These are phyloP conservation scores for Gastrolobium villosum DNA, from an alignment of 306 rosid genomes.

Conservation along the genomic window DNA sequence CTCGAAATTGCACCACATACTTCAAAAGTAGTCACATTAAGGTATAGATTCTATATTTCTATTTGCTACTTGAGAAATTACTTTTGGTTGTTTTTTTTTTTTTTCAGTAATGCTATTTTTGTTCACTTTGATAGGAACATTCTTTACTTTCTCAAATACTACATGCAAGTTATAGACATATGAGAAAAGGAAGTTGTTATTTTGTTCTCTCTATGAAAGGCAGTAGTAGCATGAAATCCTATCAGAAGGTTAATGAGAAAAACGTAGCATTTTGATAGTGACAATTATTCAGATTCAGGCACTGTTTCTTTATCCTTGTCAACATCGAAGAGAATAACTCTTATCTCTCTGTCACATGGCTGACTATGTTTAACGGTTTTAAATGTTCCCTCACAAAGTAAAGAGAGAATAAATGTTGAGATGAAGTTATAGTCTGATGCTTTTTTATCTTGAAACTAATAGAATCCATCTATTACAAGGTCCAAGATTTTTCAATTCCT, in stretches of 20 bases:
- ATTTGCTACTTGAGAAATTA: neutral
- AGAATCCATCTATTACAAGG: too few species aligned
- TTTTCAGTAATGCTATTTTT: neutral
- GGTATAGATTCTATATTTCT: neutral
- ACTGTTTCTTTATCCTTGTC: slow-evolving; percentile 21
- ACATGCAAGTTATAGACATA: neutral
- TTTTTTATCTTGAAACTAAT: neutral
- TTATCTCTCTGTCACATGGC: slow-evolving; percentile 22
- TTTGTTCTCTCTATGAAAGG: neutral
- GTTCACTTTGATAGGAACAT: slow-evolving; percentile 9
- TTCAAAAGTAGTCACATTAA: neutral
- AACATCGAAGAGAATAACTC: slow-evolving; percentile 37
- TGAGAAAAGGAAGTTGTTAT: slow-evolving; percentile 15
- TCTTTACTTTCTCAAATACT: slow-evolving; percentile 1
- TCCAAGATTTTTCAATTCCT: neutral
- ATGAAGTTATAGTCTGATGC: slow-evolving; percentile 16
- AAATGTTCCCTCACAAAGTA: slow-evolving; percentile 15
- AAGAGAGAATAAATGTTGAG: slow-evolving; percentile 32
- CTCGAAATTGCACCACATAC: neutral
- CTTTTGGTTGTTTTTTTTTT: neutral
- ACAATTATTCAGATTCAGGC: neutral
- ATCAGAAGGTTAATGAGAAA: slow-evolving; percentile 27
- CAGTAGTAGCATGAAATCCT: neutral
- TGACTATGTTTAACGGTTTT: slow-evolving; percentile 22
- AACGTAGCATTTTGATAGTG: neutral